phyloP scores from a whole-genome alignment of 352 stramenopile genomes.

The Globisporangium cystogenes region DNA sequence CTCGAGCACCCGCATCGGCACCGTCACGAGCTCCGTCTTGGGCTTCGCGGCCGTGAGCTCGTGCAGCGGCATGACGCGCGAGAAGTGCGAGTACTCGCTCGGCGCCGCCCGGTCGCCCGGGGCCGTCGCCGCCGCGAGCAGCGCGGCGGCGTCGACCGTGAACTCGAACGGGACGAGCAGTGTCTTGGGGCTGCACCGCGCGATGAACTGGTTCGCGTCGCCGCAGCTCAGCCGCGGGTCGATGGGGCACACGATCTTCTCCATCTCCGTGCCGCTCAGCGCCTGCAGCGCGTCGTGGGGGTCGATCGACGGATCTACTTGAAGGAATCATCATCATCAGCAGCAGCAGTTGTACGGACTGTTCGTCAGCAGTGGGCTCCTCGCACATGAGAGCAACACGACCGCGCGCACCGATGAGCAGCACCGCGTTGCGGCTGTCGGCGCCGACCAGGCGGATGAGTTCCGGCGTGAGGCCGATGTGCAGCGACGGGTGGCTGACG shows the following conservation, averaged over 20 bases:
- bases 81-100: conserved; percentile 52
- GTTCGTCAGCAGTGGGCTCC: too few relatives aligned
- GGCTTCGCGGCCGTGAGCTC: conserved; percentile 63
- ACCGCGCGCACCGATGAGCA: conserved; percentile 48
- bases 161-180: conserved; percentile 69
- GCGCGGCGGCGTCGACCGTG: conserved; percentile 18
- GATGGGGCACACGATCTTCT: conserved; percentile 76
- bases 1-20: conserved; percentile 66
- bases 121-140: conserved; percentile 7
- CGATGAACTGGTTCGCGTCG: conserved; percentile 83
- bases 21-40: conserved; percentile 66
- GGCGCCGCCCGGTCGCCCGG: conserved; percentile 13
- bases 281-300: conserved; percentile 38
- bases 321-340: too few relatives aligned
- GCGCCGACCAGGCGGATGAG: conserved; percentile 53
- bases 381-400: neutral
- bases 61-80: conserved; percentile 63
- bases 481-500: conserved; percentile 57
- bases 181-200: conserved; percentile 62
- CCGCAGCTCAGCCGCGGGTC: conserved; percentile 77
- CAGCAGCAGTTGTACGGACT: too few relatives aligned
- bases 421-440: conserved; percentile 57
- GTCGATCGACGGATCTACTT: conserved; percentile 63
- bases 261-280: conserved; percentile 56
- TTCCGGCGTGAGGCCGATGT: conserved; percentile 43